phyloP scores from a whole-genome alignment of 257 asterid genomes.

The Misopates orontium region DNA sequence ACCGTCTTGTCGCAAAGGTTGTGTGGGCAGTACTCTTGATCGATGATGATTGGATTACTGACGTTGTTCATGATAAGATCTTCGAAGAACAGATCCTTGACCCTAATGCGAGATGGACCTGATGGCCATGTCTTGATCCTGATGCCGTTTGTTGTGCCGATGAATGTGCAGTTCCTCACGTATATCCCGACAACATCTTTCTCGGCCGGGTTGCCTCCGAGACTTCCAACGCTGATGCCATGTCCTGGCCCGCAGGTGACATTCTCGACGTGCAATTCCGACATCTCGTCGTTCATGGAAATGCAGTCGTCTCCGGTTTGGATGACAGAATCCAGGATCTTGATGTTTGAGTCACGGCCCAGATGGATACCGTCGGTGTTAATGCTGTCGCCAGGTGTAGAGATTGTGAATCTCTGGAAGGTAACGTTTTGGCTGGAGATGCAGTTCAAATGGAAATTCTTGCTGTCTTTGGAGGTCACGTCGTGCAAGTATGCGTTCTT shows the following conservation, averaged over 20 bases:
- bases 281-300: constrained; percentile 26
- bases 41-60: constrained; percentile 18
- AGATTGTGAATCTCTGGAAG: constrained; percentile 1
- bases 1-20: constrained; percentile 7
- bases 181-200: constrained; percentile 20
- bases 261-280: not conserved
- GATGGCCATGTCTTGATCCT: constrained; percentile 31
- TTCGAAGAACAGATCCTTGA: constrained; percentile 14
- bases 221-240: constrained; percentile 35
- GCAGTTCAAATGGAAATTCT: constrained; percentile 19
- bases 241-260: constrained; percentile 32
- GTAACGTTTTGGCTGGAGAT: constrained; percentile 18
- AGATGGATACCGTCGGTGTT: constrained; percentile 33
- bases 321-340: constrained; percentile 6
- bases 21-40: constrained; percentile 22
- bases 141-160: constrained; percentile 24
- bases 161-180: constrained; percentile 28
- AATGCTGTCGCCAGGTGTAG: constrained; percentile 21
- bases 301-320: constrained; percentile 34
- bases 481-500: constrained; percentile 18
- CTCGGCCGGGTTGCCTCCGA: constrained; percentile 19
- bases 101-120: not conserved
- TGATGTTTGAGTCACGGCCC: not conserved
- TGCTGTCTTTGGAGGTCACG: constrained; percentile 26
- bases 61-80: constrained; percentile 27